Evolutionary conservation across 176 grass and related monocot genomes (phyloP), one percentile per base, ranked within the genome.

Genomic region (Pontederia paniculata): DNA sequence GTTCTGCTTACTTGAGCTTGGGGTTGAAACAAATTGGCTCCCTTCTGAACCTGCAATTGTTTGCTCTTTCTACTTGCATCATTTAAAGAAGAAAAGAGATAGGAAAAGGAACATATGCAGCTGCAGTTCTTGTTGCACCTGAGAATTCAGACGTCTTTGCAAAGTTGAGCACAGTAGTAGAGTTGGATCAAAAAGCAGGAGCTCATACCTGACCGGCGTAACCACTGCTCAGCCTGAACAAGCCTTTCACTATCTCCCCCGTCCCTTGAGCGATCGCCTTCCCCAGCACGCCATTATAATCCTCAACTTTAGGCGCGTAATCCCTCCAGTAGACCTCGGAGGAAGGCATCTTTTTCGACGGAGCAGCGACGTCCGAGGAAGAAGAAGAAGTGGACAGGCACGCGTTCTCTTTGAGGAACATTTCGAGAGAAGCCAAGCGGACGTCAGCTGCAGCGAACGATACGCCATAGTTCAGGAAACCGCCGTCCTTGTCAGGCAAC

Each of bases 401-500:
- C 0, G 83, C 65, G 60, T 66, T 82, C 52, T 79, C 51, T 48
- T 76, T 75, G 25, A 97, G 86, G 64, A 90, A 58, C 58, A 65
- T 55, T 60, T 97, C 93, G 2, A 97, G 80, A 14, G 80, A 76
- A 57, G 74, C 77, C 13, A 97, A 70, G 46, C 69, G 14, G 22
- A 48, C 43, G 63, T 84, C 63, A 0, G 56, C 44, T 45, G 55
- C 52, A 9, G 62, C 31, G 64, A 97, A 97, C 8, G 93, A 82
- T 28, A 97, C 86, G 18, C 93, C 93, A 12, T 90, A 97, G 74
- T 97, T 97, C 74, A 97, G 77, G 45, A 97, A 83, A 10, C 60
- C 53, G 43, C 79, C 90, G 15, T 78, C 76, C 72, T 58, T 70
- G 67, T 78, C 86, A 2, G 82, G 74, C 18, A 97, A 76, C 21